phyloP scores from a whole-genome alignment of 805 yeast genomes.

The Cyberlindnera subsufficiens region DNA sequence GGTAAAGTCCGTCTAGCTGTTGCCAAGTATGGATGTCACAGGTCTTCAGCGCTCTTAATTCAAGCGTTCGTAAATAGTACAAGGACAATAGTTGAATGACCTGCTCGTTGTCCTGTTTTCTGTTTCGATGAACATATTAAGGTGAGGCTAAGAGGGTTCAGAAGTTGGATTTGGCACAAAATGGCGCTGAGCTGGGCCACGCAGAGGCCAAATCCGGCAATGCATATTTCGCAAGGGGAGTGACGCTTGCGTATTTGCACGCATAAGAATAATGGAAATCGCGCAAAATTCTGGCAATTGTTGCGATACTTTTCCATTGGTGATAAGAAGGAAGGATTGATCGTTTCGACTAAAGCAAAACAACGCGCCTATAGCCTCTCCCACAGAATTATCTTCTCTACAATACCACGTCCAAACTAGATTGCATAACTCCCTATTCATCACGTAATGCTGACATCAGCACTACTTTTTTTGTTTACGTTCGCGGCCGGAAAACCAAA shows the following conservation, averaged over 20 bases:
- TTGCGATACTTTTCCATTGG: not conserved
- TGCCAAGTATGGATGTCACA: not conserved
- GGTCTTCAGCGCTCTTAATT: too few species aligned
- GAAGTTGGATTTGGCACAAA: too few species aligned
- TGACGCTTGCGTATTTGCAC: too few species aligned
- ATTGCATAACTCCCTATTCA: not conserved
- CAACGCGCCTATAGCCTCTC: not conserved
- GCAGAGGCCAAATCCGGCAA: too few species aligned
- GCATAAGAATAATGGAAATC: too few species aligned
- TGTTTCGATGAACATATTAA: not conserved
- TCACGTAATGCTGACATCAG: not conserved
- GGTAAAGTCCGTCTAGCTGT: not conserved
- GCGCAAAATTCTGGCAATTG: too few species aligned
- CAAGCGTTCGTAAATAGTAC: too few species aligned
- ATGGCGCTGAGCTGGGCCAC: too few species aligned
- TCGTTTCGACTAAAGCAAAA: not conserved
- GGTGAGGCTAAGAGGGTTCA: too few species aligned
- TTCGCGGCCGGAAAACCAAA: conserved; percentile 4
- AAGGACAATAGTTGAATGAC: not conserved
- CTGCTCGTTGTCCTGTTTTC: not conserved
- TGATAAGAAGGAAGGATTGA: not conserved
- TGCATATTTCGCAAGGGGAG: too few species aligned
- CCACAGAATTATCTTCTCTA: not conserved
- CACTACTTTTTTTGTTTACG: not conserved
- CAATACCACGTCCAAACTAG: not conserved